Conservation (phyloP, 2,329 filamentous ascomycete species). For the Alternaria rosae region DNA sequence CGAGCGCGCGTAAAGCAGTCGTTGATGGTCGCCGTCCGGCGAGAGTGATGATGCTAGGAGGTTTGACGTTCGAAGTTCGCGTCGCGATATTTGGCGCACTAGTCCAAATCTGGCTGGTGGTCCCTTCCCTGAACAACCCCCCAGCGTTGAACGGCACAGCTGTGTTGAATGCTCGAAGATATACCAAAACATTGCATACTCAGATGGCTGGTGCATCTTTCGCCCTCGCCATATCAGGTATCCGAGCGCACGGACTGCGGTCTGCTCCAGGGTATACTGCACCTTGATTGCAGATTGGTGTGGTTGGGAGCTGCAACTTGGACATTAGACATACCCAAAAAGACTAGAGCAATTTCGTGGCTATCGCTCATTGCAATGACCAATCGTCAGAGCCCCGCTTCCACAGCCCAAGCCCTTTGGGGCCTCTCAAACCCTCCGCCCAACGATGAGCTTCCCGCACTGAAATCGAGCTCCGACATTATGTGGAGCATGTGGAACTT, state of each 20-base stretch:
- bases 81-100: neutral
- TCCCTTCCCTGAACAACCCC: neutral
- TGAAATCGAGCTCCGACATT: constrained; percentile 23
- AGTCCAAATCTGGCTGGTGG: neutral
- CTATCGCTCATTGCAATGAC: constrained; percentile 10
- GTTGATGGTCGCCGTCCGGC: neutral
- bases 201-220: too few relatives aligned
- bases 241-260: too few relatives aligned
- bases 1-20: neutral
- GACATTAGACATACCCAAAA: too few relatives aligned
- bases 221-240: too few relatives aligned
- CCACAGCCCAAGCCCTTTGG: constrained; percentile 12
- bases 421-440: neutral
- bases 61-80: neutral
- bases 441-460: constrained; percentile 21
- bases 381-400: constrained; percentile 12
- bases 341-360: too few relatives aligned
- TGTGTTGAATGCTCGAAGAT: too few relatives aligned
- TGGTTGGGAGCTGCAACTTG: neutral
- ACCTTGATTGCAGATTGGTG: neutral
- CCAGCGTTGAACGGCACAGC: neutral
- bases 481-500: constrained; percentile 28
- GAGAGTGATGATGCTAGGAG: neutral
- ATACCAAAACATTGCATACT: too few relatives aligned
- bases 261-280: neutral